These are phyloP conservation scores for Ceratobasidium sp. DNA, from an alignment of 1,284 basidiomycete species.

Conservation along the genomic window DNA sequence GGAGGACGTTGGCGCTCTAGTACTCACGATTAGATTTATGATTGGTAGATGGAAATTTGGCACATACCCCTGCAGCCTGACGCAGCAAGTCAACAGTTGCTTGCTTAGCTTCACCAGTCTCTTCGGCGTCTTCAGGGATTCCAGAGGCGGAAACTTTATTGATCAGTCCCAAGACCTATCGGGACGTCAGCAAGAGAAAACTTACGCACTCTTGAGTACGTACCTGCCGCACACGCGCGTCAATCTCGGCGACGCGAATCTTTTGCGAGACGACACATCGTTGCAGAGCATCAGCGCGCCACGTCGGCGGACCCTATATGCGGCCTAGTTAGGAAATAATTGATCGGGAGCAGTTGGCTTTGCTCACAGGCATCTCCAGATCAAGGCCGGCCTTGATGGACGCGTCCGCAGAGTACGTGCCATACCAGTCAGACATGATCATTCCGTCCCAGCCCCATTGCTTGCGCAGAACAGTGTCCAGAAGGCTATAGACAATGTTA, in stretches of 20 bases:
- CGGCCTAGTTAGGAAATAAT: background rate
- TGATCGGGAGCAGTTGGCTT: constrained; percentile 38
- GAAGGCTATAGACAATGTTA: constrained; percentile 48
- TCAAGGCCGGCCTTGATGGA: constrained; percentile 67
- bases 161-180: constrained; percentile 18
- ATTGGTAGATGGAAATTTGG: background rate
- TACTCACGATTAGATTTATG: background rate
- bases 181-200: background rate
- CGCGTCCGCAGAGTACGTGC: constrained; percentile 64
- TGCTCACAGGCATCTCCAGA: constrained; percentile 60
- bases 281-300: constrained; percentile 56
- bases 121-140: constrained; percentile 41
- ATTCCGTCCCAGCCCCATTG: constrained; percentile 74
- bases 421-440: constrained; percentile 72
- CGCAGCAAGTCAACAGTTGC: constrained; percentile 52
- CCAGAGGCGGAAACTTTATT: constrained; percentile 43
- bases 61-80: constrained; percentile 56
- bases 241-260: constrained; percentile 47
- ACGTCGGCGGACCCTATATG: constrained; percentile 53
- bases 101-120: constrained; percentile 44
- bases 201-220: constrained; percentile 47
- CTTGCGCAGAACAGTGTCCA: constrained; percentile 64
- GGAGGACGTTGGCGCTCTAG: constrained; percentile 52
- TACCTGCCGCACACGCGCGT: constrained; percentile 47
- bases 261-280: constrained; percentile 51